These are phyloP conservation scores for Eremochloa ophiuroides DNA, from an alignment of 176 grass and related monocot species.

Conservation along the genomic window DNA sequence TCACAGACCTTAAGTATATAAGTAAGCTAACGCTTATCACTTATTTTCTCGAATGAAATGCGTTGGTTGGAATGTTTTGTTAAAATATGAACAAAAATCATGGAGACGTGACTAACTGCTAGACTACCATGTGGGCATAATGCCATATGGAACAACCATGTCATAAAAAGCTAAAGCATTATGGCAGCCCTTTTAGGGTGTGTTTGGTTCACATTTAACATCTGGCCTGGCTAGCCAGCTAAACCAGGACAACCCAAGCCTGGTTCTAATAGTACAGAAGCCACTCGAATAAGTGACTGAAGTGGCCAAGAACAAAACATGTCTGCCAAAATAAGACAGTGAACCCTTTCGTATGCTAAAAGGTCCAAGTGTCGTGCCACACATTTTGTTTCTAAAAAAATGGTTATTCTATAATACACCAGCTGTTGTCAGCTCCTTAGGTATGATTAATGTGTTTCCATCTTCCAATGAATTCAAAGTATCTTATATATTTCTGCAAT, in stretches of 20 bases:
- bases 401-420: not conserved
- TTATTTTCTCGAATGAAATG: not conserved
- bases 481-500: not conserved
- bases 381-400: not conserved
- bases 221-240: too few relatives aligned
- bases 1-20: not conserved
- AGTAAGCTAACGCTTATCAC: not conserved
- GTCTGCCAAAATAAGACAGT: not conserved
- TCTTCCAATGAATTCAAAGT: not conserved
- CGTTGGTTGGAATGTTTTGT: not conserved
- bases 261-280: too few relatives aligned
- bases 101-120: not conserved
- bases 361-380: not conserved
- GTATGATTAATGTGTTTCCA: not conserved
- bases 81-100: conserved; percentile 9
- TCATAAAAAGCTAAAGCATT: not conserved
- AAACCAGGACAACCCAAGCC: too few relatives aligned
- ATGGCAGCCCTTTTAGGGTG: not conserved
- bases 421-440: not conserved
- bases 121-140: not conserved
- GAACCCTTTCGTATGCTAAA: not conserved
- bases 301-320: not conserved
- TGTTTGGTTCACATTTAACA: too few relatives aligned
- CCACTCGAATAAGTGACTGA: too few relatives aligned
- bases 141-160: not conserved